Evolutionary conservation across 768 basidiomycete genomes (phyloP).

Genomic region (Pleurotus citrinopileatus): DNA sequence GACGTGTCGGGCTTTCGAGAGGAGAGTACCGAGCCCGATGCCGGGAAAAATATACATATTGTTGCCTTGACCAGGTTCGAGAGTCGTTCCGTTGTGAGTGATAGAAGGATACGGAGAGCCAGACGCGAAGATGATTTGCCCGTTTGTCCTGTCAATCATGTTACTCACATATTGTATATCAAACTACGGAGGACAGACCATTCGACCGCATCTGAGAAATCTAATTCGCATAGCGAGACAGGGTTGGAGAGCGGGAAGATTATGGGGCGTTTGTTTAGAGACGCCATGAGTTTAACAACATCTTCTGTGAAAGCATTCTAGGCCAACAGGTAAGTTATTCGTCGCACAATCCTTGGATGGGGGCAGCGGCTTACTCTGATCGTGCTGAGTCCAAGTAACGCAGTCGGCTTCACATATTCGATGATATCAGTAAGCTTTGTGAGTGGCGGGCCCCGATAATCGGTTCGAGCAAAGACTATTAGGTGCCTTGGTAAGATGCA

Average conservation of each 20-base stretch:
- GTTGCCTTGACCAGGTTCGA: slow-evolving; percentile 76
- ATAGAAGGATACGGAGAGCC: slow-evolving; percentile 67
- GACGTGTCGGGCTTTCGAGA: slow-evolving; percentile 54
- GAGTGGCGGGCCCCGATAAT: slow-evolving; percentile 62
- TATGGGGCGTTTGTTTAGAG: slow-evolving; percentile 67
- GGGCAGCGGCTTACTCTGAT: slow-evolving; percentile 29
- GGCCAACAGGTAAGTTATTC: not conserved
- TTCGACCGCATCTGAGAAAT: slow-evolving; percentile 56
- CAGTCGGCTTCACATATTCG: slow-evolving; percentile 70
- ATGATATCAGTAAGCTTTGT: slow-evolving; percentile 65
- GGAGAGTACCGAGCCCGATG: slow-evolving; percentile 60
- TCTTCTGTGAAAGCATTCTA: slow-evolving; percentile 63
- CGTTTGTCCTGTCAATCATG: slow-evolving; percentile 50
- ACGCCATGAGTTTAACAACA: slow-evolving; percentile 61
- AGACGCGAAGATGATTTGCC: slow-evolving; percentile 66
- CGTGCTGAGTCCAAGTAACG: slow-evolving; percentile 73
- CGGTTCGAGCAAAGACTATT: slow-evolving; percentile 70
- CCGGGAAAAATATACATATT: slow-evolving; percentile 74
- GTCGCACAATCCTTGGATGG: not conserved
- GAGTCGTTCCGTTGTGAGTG: slow-evolving; percentile 40
- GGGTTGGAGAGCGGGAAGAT: slow-evolving; percentile 84
- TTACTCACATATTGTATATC: not conserved
- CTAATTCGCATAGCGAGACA: slow-evolving; percentile 55
- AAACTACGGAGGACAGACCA: slow-evolving; percentile 45
- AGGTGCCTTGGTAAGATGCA: slow-evolving; percentile 34